These are phyloP conservation scores for Penicillium frequentans DNA, from an alignment of 2,329 filamentous ascomycete genomes.

Conservation along the genomic window DNA sequence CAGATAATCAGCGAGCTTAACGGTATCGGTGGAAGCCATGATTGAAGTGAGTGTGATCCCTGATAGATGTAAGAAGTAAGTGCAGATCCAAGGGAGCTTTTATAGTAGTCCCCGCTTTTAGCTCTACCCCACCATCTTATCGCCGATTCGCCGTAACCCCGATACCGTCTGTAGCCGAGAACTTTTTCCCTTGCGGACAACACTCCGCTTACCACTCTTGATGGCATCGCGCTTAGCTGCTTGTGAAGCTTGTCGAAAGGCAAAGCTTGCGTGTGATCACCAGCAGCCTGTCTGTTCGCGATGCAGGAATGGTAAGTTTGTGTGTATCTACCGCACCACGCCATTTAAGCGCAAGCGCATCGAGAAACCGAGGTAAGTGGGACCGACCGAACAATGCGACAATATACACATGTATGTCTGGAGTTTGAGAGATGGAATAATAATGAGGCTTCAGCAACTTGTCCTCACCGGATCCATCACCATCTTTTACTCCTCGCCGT, in stretches of 20 bases:
- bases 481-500: slow-evolving; percentile 21
- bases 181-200: slow-evolving; percentile 7
- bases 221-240: slow-evolving; percentile 26
- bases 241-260: slow-evolving; percentile 26
- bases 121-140: slow-evolving; percentile 17
- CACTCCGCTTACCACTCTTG: slow-evolving; percentile 2
- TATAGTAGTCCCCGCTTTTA: slow-evolving; percentile 2
- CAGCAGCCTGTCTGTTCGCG: slow-evolving; percentile 22
- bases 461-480: slow-evolving; percentile 18
- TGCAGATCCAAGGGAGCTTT: neutral
- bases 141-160: slow-evolving; percentile 14
- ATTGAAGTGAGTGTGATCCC: neutral
- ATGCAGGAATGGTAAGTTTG: slow-evolving; percentile 14
- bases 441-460: slow-evolving; percentile 6
- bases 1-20: slow-evolving; percentile 53
- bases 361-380: slow-evolving; percentile 21
- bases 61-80: neutral
- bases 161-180: slow-evolving; percentile 19
- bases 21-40: slow-evolving; percentile 18
- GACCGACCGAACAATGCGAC: neutral
- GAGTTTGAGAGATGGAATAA: neutral
- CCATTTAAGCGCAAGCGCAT: slow-evolving; percentile 25
- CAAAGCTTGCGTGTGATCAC: slow-evolving; percentile 26
- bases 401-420: neutral
- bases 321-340: slow-evolving; percentile 28